phyloP scores from a whole-genome alignment of 1,284 basidiomycete species.

The Cryptococcus sp. region DNA sequence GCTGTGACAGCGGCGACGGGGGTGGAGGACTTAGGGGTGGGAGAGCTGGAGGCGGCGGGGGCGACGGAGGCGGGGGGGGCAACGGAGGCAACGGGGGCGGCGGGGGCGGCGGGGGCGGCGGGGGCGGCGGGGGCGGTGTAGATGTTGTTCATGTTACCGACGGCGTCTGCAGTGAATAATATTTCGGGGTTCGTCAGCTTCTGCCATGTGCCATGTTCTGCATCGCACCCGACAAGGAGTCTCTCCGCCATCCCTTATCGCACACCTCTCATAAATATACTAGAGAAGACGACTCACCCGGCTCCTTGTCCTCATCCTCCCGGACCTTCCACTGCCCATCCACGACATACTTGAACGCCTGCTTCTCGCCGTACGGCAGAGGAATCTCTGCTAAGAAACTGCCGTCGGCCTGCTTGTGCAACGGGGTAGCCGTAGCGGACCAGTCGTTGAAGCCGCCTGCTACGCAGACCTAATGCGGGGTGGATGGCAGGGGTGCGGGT shows the following conservation, averaged over 20 bases:
- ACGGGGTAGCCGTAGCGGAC: slow-evolving; percentile 41
- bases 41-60: slow-evolving; percentile 1
- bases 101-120: slow-evolving; percentile 11
- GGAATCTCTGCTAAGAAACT: slow-evolving; percentile 36
- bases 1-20: background rate
- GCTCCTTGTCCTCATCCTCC: slow-evolving; percentile 51
- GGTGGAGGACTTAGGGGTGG: slow-evolving; percentile 1
- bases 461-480: slow-evolving; percentile 36
- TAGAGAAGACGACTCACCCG: slow-evolving; percentile 37
- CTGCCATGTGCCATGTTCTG: background rate
- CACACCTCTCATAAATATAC: background rate
- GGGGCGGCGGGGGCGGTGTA: slow-evolving; percentile 38
- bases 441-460: slow-evolving; percentile 50
- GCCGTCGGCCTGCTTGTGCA: slow-evolving; percentile 41
- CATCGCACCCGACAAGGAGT: background rate
- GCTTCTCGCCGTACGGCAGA: slow-evolving; percentile 47
- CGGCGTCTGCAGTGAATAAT: slow-evolving; percentile 32
- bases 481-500: background rate
- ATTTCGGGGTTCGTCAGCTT: background rate
- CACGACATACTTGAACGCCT: slow-evolving; percentile 51
- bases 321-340: slow-evolving; percentile 50
- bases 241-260: background rate
- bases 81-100: slow-evolving; percentile 13
- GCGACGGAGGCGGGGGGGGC: slow-evolving; percentile 7
- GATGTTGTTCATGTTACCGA: slow-evolving; percentile 52